Evolutionary conservation across 139 green algal genomes (phyloP).

Genomic region (Tetradesmus lagerheimii): DNA sequence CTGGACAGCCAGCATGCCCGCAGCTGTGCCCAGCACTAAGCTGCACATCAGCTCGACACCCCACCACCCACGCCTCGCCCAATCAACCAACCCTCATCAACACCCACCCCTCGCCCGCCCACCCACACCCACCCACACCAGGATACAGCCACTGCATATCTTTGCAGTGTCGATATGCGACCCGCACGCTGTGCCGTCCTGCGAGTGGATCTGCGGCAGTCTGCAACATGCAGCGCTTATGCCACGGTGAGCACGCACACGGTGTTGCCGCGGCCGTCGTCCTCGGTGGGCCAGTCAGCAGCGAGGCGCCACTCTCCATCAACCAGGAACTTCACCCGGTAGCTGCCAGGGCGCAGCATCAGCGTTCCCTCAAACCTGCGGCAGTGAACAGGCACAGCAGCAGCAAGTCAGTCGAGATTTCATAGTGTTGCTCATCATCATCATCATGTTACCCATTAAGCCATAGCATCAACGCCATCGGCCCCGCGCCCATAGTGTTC

Average conservation of each 20-base stretch:
- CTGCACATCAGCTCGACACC: neutral
- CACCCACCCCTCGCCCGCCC: neutral
- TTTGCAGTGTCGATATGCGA: neutral
- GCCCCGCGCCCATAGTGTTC: too few relatives aligned
- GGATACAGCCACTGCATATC: neutral
- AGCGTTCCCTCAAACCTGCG: constrained; percentile 44
- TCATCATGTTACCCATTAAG: too few relatives aligned
- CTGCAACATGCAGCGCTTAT: neutral
- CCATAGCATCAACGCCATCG: too few relatives aligned
- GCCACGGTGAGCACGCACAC: constrained; percentile 58
- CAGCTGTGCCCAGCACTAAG: neutral
- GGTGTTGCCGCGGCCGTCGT: constrained; percentile 51
- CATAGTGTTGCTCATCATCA: too few relatives aligned
- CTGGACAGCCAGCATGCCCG: neutral
- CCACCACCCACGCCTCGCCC: neutral
- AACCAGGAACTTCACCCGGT: constrained; percentile 70
- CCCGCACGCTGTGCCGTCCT: neutral
- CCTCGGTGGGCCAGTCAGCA: constrained; percentile 64
- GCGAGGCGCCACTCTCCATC: constrained; percentile 65
- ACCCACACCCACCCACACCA: neutral
- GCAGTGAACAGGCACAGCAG: neutral
- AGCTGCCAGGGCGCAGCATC: constrained; percentile 55
- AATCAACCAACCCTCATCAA: too few relatives aligned
- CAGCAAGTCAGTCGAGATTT: too few relatives aligned
- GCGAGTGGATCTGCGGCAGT: too few relatives aligned